phyloP scores from a whole-genome alignment of 2,329 filamentous ascomycete species.

The Coniochaeta sp. region DNA sequence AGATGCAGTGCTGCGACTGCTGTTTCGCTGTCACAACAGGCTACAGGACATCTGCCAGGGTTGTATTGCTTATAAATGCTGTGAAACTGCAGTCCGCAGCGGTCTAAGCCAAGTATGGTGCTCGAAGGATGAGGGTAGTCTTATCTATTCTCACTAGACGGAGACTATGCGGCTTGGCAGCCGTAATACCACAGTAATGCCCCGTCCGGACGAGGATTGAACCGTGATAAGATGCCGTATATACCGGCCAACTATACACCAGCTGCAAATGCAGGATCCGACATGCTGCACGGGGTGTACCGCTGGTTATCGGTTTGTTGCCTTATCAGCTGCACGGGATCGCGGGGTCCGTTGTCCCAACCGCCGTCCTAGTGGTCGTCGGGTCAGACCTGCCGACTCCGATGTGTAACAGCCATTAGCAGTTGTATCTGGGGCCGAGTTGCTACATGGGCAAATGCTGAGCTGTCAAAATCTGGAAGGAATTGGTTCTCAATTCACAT shows the following conservation, averaged over 20 bases:
- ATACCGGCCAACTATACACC: neutral
- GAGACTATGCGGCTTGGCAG: neutral
- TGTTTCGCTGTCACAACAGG: neutral
- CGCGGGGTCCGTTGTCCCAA: neutral
- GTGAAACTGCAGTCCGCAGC: neutral
- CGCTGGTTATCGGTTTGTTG: neutral
- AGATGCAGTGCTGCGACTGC: neutral
- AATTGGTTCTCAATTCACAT: too few relatives aligned
- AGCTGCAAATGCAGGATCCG: neutral
- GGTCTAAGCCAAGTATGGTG: neutral
- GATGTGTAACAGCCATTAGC: neutral
- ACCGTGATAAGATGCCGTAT: neutral
- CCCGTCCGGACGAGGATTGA: neutral
- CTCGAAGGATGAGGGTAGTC: neutral
- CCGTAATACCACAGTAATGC: neutral
- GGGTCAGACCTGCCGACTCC: neutral
- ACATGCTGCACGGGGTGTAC: neutral
- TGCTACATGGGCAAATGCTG: neutral
- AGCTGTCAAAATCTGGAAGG: neutral
- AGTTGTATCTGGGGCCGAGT: neutral
- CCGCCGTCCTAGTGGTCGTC: neutral
- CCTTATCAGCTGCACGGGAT: neutral
- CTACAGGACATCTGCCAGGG: neutral
- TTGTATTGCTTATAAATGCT: neutral
- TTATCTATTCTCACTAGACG: neutral